A percentile compares a stretch with the other conserved stretches of the same genome.
phyloP scores from a whole-genome alignment of 2,329 filamentous ascomycete genomes.

The Hymenoscyphus fraxineus region DNA sequence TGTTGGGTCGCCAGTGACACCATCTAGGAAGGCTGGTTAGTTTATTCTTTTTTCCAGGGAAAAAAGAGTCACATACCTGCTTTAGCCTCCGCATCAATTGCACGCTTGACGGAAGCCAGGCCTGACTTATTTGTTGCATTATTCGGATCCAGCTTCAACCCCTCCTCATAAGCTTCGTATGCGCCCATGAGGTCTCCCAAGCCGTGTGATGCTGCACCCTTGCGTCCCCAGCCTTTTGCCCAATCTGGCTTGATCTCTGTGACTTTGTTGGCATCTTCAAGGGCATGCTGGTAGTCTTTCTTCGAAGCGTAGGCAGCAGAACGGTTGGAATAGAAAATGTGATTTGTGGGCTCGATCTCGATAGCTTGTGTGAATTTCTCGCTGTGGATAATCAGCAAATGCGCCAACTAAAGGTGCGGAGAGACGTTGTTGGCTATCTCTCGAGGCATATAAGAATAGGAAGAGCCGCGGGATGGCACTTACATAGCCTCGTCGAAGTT shows the following conservation, averaged over 20 bases:
- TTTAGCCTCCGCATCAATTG: conserved; percentile 73
- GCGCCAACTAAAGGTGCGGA: background rate
- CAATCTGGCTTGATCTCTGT: conserved; percentile 95
- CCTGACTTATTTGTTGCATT: conserved; percentile 93
- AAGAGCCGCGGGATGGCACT: conserved; percentile 41
- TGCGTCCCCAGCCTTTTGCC: conserved; percentile 94
- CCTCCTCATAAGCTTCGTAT: conserved; percentile 86
- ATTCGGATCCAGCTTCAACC: conserved; percentile 85
- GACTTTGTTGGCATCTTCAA: conserved; percentile 89
- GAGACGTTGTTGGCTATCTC: background rate
- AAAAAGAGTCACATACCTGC: conserved; percentile 34
- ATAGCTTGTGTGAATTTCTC: conserved; percentile 95
- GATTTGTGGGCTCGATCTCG: conserved; percentile 79
- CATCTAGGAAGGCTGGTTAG: conserved; percentile 28
- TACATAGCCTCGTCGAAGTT: conserved; percentile 95
- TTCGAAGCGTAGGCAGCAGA: conserved; percentile 86
- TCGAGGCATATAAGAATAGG: background rate
- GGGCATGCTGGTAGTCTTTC: conserved; percentile 78
- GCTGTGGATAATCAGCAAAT: conserved; percentile 43
- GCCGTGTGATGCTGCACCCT: conserved; percentile 87
- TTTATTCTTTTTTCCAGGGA: background rate
- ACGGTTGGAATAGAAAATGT: conserved; percentile 97
- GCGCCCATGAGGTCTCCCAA: conserved; percentile 80
- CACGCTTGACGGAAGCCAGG: conserved; percentile 77
- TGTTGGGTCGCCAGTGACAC: conserved; percentile 57